Evolutionary conservation across 1,139 yeast genomes (phyloP).

Genomic region (Geotrichum restrictum): DNA sequence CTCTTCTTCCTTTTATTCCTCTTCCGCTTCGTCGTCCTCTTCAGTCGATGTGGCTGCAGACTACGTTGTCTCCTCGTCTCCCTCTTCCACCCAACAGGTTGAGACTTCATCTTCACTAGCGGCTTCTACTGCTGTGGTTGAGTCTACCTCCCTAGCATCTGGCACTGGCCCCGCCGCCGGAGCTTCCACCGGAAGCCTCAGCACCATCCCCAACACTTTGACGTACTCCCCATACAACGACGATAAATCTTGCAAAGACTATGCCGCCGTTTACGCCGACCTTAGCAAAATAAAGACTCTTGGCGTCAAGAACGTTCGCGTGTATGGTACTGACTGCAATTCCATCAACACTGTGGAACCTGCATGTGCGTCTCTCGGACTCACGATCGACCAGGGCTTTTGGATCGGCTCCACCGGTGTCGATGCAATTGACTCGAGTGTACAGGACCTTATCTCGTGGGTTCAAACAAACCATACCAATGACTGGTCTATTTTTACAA

Average conservation of each 20-base stretch:
- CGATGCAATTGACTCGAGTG: conserved; percentile 61
- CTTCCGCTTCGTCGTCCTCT: conserved; percentile 24
- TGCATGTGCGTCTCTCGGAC: conserved; percentile 53
- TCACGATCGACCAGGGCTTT: conserved; percentile 79
- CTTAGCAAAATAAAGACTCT: conserved; percentile 52
- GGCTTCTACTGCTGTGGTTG: not conserved
- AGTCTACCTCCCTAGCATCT: not conserved
- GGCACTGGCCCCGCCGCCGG: not conserved
- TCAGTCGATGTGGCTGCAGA: conserved; percentile 24
- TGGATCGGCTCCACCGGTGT: conserved; percentile 68
- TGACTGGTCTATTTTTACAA: conserved; percentile 67
- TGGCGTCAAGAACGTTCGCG: conserved; percentile 63
- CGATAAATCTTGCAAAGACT: conserved; percentile 62
- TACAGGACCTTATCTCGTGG: conserved; percentile 50
- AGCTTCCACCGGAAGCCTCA: conserved; percentile 18
- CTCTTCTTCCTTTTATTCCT: conserved; percentile 21
- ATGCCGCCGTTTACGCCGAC: conserved; percentile 53
- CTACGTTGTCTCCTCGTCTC: conserved; percentile 17
- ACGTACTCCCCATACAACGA: conserved; percentile 79
- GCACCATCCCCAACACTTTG: conserved; percentile 50
- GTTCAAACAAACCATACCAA: conserved; percentile 42
- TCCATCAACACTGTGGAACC: conserved; percentile 64
- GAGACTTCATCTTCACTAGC: conserved; percentile 17
- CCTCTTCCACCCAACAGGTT: conserved; percentile 1
- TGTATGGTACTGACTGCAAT: conserved; percentile 84